A percentile compares a stretch with the other conserved stretches of the same genome.
phyloP scores from a whole-genome alignment of 1,284 basidiomycete species.

The Erythrobasidium hasegawianum region DNA sequence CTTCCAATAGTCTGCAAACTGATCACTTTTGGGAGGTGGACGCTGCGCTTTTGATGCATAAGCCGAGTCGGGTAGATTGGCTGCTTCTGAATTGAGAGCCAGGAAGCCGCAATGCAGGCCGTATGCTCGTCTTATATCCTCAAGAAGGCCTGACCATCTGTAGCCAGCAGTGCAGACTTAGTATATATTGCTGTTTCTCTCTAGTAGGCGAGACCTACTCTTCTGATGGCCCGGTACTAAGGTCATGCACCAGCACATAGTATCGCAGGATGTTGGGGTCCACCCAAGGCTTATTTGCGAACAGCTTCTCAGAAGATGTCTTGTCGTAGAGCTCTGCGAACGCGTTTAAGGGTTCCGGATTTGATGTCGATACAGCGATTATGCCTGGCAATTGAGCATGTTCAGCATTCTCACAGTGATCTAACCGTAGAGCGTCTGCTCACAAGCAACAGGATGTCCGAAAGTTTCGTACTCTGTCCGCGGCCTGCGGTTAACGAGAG shows the following conservation, averaged over 20 bases:
- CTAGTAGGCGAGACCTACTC: constrained; percentile 38
- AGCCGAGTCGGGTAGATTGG: constrained; percentile 22
- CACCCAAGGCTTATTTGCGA: constrained; percentile 36
- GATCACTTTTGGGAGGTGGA: constrained; percentile 17
- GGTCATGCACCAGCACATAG: constrained; percentile 46
- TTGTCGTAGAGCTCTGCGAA: constrained; percentile 44
- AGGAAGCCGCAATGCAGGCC: constrained; percentile 43
- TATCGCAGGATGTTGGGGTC: constrained; percentile 44
- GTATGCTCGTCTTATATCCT: constrained; percentile 43
- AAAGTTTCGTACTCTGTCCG: constrained; percentile 36
- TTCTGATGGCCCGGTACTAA: constrained; percentile 30
- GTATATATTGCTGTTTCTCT: no score
- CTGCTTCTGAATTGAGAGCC: constrained; percentile 37
- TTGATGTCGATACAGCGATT: constrained; percentile 43
- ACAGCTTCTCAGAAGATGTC: constrained; percentile 39
- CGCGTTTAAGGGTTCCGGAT: constrained; percentile 46
- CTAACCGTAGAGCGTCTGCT: no score
- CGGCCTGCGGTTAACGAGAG: constrained; percentile 20
- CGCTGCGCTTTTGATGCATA: constrained; percentile 20
- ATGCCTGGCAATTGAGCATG: no score
- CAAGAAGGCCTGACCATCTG: constrained; percentile 39
- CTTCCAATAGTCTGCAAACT: constrained; percentile 20
- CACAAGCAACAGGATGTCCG: constrained; percentile 35
- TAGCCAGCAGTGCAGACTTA: no score
- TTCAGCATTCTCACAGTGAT: no score